A percentile compares a stretch with the other conserved stretches of the same genome.
These are phyloP conservation scores for Limnomonas spitsbergensis DNA, from an alignment of 139 green algal species.

Conservation along the genomic window DNA sequence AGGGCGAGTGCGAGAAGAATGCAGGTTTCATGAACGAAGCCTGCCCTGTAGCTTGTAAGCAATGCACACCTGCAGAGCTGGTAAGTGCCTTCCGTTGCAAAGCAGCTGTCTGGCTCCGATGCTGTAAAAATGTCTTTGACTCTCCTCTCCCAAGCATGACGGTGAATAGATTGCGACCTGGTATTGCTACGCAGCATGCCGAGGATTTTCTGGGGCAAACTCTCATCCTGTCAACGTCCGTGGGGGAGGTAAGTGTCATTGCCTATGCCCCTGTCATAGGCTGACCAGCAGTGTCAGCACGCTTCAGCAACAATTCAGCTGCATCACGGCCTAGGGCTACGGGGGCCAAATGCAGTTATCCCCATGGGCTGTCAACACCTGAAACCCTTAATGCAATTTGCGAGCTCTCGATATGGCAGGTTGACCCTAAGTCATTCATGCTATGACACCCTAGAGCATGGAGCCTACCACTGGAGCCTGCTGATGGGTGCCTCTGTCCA, in stretches of 20 bases:
- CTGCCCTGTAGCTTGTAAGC: constrained; percentile 23
- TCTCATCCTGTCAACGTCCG: constrained; percentile 16
- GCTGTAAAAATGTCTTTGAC: neutral
- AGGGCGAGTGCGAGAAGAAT: constrained; percentile 28
- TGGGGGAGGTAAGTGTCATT: constrained; percentile 16
- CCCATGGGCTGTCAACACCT: too few relatives aligned
- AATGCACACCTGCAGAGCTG: constrained; percentile 16
- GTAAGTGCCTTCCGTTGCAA: neutral
- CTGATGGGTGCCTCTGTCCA: neutral
- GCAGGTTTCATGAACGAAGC: constrained; percentile 18
- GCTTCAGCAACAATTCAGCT: neutral
- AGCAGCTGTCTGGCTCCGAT: neutral
- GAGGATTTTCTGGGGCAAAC: neutral
- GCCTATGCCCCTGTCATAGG: neutral
- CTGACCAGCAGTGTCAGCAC: neutral
- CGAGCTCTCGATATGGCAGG: too few relatives aligned
- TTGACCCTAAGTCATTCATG: too few relatives aligned
- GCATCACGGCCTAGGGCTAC: too few relatives aligned
- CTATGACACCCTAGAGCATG: too few relatives aligned
- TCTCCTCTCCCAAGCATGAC: neutral
- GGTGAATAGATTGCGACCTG: neutral
- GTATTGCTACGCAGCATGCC: neutral
- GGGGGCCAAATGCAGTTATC: too few relatives aligned
- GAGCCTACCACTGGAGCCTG: neutral
- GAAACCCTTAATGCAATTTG: neutral